Evolutionary conservation across 768 basidiomycete genomes (phyloP).

Genomic region (Gautieria morchelliformis): DNA sequence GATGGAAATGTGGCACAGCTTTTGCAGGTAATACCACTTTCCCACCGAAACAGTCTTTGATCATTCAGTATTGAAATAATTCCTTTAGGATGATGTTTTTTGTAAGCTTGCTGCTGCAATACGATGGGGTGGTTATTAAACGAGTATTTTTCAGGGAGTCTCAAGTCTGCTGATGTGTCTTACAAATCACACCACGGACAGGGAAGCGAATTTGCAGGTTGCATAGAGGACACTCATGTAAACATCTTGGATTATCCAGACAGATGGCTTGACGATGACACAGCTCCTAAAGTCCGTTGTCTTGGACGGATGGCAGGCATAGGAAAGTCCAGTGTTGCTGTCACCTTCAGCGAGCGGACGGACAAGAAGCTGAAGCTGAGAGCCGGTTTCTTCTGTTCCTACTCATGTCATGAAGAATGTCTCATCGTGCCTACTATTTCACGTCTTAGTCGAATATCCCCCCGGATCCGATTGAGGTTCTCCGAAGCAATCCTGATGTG

Average conservation of each 20-base stretch:
- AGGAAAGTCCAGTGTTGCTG: conserved; percentile 12
- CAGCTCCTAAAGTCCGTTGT: conserved; percentile 16
- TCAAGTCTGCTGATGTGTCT: too few species aligned
- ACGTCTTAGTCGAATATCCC: conserved; percentile 12
- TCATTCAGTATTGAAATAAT: too few species aligned
- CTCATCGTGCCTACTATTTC: too few species aligned
- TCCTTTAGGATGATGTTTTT: too few species aligned
- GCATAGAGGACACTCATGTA: conserved; percentile 12
- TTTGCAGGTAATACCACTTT: too few species aligned
- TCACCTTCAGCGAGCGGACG: conserved; percentile 7
- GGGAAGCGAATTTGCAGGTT: conserved; percentile 9
- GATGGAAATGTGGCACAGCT: too few species aligned
- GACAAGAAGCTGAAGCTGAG: conserved; percentile 10
- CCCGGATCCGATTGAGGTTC: conserved; percentile 10
- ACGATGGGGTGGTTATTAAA: too few species aligned
- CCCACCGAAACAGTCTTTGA: too few species aligned
- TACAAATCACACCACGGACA: too few species aligned
- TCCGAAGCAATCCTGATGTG: conserved; percentile 16
- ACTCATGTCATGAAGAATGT: neutral
- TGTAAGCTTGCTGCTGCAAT: too few species aligned
- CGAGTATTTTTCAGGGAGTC: too few species aligned
- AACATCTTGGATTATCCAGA: conserved; percentile 12
- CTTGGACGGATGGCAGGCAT: conserved; percentile 11
- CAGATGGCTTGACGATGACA: conserved; percentile 26
- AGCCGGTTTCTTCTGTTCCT: conserved; percentile 18